Evolutionary conservation across 768 basidiomycete species (phyloP).

Genomic region (Astraeus odoratus): DNA sequence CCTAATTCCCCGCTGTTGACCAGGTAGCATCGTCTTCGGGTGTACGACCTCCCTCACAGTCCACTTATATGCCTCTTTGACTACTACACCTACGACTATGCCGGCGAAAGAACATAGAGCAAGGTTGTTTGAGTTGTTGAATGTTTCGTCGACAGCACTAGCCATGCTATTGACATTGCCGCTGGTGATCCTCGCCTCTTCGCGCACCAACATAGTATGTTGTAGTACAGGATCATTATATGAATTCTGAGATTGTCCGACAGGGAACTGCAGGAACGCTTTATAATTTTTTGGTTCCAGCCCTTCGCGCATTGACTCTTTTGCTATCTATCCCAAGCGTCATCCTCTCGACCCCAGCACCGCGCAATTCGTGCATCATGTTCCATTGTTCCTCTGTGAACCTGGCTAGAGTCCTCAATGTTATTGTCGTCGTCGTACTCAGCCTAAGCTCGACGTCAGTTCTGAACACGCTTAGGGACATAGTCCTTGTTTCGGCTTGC

Average conservation of each 20-base stretch:
- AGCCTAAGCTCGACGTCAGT: constrained; percentile 37
- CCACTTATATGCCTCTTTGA: constrained; percentile 56
- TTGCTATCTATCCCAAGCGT: constrained; percentile 53
- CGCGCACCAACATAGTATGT: constrained; percentile 36
- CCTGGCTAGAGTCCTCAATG: constrained; percentile 38
- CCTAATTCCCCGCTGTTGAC: constrained; percentile 3
- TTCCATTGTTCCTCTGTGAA: constrained; percentile 36
- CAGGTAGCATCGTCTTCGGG: constrained; percentile 55
- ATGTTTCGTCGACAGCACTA: constrained; percentile 40
- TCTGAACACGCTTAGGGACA: constrained; percentile 38
- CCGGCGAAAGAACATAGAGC: constrained; percentile 36
- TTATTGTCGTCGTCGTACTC: constrained; percentile 35
- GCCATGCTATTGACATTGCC: constrained; percentile 51
- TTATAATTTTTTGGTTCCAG: constrained; percentile 13
- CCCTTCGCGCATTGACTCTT: constrained; percentile 46
- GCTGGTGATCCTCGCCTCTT: constrained; percentile 46
- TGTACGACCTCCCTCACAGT: constrained; percentile 62
- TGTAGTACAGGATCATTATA: constrained; percentile 16
- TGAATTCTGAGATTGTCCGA: constrained; percentile 8
- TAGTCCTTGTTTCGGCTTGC: constrained; percentile 45
- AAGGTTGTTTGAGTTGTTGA: constrained; percentile 55
- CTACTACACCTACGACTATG: constrained; percentile 24
- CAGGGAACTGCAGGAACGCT: constrained; percentile 5
- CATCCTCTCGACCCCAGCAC: constrained; percentile 47
- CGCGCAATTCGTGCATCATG: constrained; percentile 40